Percentiles rank a stretch among this genome's conserved stretches.
These are phyloP conservation scores for Stramenopiles sp. DNA, from an alignment of 352 stramenopile genomes.

Conservation along the genomic window DNA sequence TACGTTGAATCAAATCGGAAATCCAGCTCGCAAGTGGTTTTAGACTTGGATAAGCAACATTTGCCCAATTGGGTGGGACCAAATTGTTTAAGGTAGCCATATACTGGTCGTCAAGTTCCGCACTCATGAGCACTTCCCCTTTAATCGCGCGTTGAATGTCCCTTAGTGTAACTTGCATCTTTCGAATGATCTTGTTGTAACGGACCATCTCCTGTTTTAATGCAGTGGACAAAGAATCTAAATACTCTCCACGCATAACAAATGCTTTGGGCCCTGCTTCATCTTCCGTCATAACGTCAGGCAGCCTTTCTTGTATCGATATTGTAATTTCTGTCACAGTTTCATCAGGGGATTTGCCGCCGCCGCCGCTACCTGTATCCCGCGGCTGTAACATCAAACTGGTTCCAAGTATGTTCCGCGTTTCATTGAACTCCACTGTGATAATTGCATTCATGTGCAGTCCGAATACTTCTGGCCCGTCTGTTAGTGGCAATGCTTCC, in stretches of 20 bases:
- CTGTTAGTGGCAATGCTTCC: conserved; percentile 51
- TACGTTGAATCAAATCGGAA: conserved; percentile 66
- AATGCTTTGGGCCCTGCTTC: conserved; percentile 56
- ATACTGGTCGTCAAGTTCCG: conserved; percentile 68
- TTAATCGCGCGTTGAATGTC: conserved; percentile 67
- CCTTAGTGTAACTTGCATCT: conserved; percentile 55
- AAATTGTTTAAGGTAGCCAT: conserved; percentile 64
- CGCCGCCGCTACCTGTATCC: conserved; percentile 39
- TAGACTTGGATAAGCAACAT: conserved; percentile 64
- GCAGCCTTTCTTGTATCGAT: conserved; percentile 56
- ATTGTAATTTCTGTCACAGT: conserved; percentile 51
- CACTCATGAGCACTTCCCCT: conserved; percentile 64
- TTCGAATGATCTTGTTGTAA: conserved; percentile 57
- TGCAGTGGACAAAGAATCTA: conserved; percentile 62
- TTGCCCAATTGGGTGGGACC: conserved; percentile 57
- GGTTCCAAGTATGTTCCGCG: conserved; percentile 56
- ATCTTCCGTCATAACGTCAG: conserved; percentile 62
- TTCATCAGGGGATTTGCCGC: conserved; percentile 65
- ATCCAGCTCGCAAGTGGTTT: conserved; percentile 74
- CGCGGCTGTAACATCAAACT: conserved; percentile 64
- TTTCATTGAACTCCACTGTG: conserved; percentile 59
- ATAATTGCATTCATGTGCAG: conserved; percentile 63
- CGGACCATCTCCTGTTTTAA: conserved; percentile 64
- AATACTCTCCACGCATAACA: too few relatives aligned
- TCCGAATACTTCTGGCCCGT: conserved; percentile 56